phyloP scores from a whole-genome alignment of 495 filamentous ascomycete genomes.

The Lasiosphaeriaceae sp. region DNA sequence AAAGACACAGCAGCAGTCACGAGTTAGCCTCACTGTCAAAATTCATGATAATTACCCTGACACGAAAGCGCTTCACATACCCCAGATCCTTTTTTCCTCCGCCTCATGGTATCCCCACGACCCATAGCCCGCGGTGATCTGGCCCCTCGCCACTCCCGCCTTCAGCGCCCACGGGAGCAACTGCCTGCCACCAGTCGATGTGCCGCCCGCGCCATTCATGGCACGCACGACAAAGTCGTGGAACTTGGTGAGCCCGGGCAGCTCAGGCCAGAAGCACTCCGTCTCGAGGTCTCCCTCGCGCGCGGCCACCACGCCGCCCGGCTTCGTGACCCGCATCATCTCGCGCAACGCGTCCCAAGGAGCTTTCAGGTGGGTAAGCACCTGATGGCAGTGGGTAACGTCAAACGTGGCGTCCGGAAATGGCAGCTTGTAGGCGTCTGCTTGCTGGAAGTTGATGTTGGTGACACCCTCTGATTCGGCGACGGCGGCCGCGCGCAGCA shows the following conservation, averaged over 20 bases:
- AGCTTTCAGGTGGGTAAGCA: slow-evolving; percentile 33
- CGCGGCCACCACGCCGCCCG: slow-evolving; percentile 38
- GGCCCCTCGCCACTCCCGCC: slow-evolving; percentile 33
- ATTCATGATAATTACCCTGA: neutral
- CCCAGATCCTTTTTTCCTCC: slow-evolving; percentile 34
- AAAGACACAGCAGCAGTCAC: neutral
- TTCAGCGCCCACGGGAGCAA: slow-evolving; percentile 40
- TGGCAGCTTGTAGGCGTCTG: slow-evolving; percentile 33
- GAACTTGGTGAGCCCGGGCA: slow-evolving; percentile 30
- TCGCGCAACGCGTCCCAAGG: slow-evolving; percentile 37
- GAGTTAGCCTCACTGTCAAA: neutral
- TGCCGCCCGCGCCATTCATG: slow-evolving; percentile 30
- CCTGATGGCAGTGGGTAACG: slow-evolving; percentile 36
- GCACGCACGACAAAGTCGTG: slow-evolving; percentile 25
- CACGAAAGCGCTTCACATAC: slow-evolving; percentile 25
- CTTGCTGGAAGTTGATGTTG: slow-evolving; percentile 40
- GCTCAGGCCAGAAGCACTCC: slow-evolving; percentile 34
- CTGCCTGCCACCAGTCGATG: slow-evolving; percentile 30
- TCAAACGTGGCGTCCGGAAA: slow-evolving; percentile 41
- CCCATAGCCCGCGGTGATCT: slow-evolving; percentile 34
- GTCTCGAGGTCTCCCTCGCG: slow-evolving; percentile 38
- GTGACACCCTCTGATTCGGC: slow-evolving; percentile 10
- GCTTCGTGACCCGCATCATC: slow-evolving; percentile 41
- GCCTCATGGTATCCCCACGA: slow-evolving; percentile 35
- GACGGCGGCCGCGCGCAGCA: slow-evolving; percentile 31